Evolutionary conservation across 106 monocot genomes (phyloP), one percentile per base, ranked within the genome.

Genomic region (Triglochin maritima): DNA sequence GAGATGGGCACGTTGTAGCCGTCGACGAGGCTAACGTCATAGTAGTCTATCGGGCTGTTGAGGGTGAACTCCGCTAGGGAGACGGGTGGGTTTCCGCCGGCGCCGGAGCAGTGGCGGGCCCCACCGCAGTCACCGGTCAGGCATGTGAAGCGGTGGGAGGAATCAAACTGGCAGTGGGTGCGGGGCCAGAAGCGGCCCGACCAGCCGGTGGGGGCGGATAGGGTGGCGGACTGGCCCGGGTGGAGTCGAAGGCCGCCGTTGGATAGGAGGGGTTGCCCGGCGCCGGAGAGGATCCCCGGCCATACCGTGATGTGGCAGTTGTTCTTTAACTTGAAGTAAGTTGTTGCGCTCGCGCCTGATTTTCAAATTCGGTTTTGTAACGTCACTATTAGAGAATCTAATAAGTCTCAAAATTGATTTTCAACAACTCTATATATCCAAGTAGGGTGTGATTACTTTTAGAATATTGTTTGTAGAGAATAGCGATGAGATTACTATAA

Each of bases 1-100:
- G 63, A 60, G 3, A 93, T 3, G 42, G 92, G 88, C 15, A 93
- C 59, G 79, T 93, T 93, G 81, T 81, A 93, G 9, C 92, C 88
- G 52, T 88, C 92, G 17, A 93, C 92, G 16, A 93, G 85, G 74
- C 85, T 88, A 50, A 93, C 88, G 70, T 93, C 92, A 70, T 88
- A 93, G 72, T 71, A 88, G 71, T 93, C 85, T 3, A 46, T 13
- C 2, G 74, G 9, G 86, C 84, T 50, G 41, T 8, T 82, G 6
- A 93, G 81, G 7, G 88, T 89, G 74, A 88, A 93, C 73, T 88
- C 92, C 14, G 88, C 92, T 5, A 93, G 83, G 0, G 79, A 74
- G n/a, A 79, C 80, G 3, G 93, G 93, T 0, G 93, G 45, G 3
- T 62, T 49, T 29, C 29, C 29, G 13, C 93, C 93, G n/a, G 83